Evolutionary conservation across 2,329 filamentous ascomycete species (phyloP), one percentile per base, ranked within the genome.

Genomic region (Ustulina deusta): DNA sequence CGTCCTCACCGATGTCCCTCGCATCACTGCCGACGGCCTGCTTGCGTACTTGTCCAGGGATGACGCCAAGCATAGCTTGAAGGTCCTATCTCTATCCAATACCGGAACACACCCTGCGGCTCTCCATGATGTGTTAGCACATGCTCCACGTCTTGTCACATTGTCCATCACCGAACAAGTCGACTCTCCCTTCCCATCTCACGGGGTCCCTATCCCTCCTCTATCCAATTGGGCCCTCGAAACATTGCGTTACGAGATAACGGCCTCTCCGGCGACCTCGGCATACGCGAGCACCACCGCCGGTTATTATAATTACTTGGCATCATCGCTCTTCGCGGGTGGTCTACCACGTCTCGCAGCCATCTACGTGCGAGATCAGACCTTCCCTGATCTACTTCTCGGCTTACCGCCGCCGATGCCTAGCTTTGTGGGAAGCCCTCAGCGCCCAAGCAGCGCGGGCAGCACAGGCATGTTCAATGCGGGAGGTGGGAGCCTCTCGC

Each of bases 321-420:
- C 93, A 29, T 87, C 87, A n/a, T 97, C 93, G 0, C 87, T 98
- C 36, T 88, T 96, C 68, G 87, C 89, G 17, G 91, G 91, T 69
- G 87, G 89, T 7, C 85, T 98, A 7, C 93, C 94, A 0, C 87
- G 86, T 40, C 85, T 98, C 9, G 86, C 86, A 40, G 87, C 90
- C 25, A 86, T 98, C 7, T 97, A 97, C 77, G 95, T 97, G 20
- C 91, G 93, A 58, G 94, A 97, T 74, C 88, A 91, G 29, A 85
- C 88, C 57, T 97, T 98, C 77, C 90, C 94, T 1, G 93, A 97
- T 72, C 86, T 90, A 11, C 87, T 97, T 6, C 85, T 94, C 49
- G 84, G 83, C 15, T 84, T 95, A 6, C 87, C 90, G 1, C 91
- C 91, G 1, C 91, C 92, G 2, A 83, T 79, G 36, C 81, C 82